Evolutionary conservation across 345 rosid species (phyloP), one percentile per base, ranked within the genome.

Genomic region (Schrenkiella parvula): DNA sequence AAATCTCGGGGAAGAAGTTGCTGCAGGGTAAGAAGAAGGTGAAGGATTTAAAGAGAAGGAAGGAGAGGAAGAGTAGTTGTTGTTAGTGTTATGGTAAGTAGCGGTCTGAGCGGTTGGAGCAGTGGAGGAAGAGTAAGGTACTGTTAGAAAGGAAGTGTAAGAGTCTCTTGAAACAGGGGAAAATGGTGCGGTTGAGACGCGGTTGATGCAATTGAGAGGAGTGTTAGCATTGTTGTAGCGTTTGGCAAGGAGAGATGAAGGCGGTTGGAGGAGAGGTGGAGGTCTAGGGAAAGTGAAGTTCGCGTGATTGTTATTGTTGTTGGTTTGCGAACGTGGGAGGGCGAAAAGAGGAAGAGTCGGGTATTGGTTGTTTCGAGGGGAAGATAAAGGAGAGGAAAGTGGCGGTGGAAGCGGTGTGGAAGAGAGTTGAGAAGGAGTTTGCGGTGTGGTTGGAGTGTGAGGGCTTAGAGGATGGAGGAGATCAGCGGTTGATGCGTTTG

Each of bases 261-360:
- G 85, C 10, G 71, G 51, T 66, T 84, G 87, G 14, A 86, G 87
- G 61, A 77, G 34, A 26, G 90, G 88, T 5, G 84, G 84, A 4
- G 82, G 34, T 73, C 85, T 70, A 4, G 80, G 82, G 56, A 73
- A 59, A 74, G 80, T 74, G 73, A 82, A 81, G 22, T 62, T 37
- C 2, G 34, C 32, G 25, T 70, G 25, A 17, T 4, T 43, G 26
- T 53, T 53, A 32, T 48, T 42, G 71, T 56, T 73, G 25, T 25
- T 56, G 66, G 11, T 75, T 28, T 60, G 53, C 18, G 80, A 35
- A 50, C 17, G 71, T 0, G 73, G 77, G 11, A 72, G 57, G 48
- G 64, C 75, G 19, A 84, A 81, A 57, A 82, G 89, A 55, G 86
- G 78, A 38, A 86, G 85, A 43, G 84, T 81, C 1, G 77, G 75